Evolutionary conservation across 352 stramenopile species (phyloP).

Genomic region (Pythium monospermum): DNA sequence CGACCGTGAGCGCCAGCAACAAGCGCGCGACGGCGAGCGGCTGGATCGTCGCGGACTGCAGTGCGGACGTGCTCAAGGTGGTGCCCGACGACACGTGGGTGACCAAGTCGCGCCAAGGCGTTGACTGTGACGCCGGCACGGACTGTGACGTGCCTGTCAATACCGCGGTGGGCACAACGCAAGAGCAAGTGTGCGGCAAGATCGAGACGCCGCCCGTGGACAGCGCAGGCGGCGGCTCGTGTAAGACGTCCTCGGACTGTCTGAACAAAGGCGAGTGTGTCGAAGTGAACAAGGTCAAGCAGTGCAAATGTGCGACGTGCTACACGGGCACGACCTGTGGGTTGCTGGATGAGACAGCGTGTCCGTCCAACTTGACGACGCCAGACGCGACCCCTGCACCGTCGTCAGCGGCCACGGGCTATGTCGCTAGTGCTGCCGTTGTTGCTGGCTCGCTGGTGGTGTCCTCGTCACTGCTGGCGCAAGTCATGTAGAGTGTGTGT

Average conservation of each 20-base stretch:
- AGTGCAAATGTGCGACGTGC: constrained; percentile 71
- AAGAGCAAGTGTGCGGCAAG: constrained; percentile 74
- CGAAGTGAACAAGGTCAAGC: constrained; percentile 55
- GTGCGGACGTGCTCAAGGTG: constrained; percentile 49
- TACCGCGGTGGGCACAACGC: constrained; percentile 49
- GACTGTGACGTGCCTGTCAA: constrained; percentile 72
- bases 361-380: constrained; percentile 1
- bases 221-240: constrained; percentile 34
- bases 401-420: neutral
- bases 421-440: neutral
- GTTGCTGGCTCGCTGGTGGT: no score
- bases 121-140: constrained; percentile 56
- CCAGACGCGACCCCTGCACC: neutral
- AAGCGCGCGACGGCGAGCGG: constrained; percentile 46
- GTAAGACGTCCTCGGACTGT: constrained; percentile 54
- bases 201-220: constrained; percentile 35
- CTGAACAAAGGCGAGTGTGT: constrained; percentile 68
- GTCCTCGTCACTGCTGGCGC: neutral
- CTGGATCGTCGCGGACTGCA: constrained; percentile 71
- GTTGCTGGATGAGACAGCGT: constrained; percentile 46
- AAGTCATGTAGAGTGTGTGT: neutral
- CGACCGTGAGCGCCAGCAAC: constrained; percentile 40
- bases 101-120: constrained; percentile 69
- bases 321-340: constrained; percentile 76
- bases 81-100: constrained; percentile 62